These are phyloP conservation scores for Aspergillus leporis DNA, from an alignment of 495 filamentous ascomycete genomes.

Conservation along the genomic window DNA sequence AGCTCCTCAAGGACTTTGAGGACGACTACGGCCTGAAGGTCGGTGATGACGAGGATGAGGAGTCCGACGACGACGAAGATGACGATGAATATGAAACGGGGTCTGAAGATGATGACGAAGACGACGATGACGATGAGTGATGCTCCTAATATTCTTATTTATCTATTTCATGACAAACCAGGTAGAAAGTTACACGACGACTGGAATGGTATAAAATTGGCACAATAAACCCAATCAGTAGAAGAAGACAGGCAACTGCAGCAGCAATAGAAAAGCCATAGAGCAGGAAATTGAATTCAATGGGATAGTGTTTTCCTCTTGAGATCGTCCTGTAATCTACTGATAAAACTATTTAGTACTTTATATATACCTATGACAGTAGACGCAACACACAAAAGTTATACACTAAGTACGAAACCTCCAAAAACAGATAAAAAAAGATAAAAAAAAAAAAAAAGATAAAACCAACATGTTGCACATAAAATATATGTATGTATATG, in stretches of 20 bases:
- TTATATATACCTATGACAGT: too few species aligned
- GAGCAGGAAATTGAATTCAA: background rate
- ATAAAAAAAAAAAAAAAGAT: background rate
- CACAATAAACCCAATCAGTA: background rate
- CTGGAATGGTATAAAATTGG: slow-evolving; percentile 1
- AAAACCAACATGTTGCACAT: background rate
- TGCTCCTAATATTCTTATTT: background rate
- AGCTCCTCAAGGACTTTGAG: slow-evolving; percentile 77
- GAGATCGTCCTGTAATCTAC: background rate
- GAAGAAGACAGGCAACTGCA: background rate
- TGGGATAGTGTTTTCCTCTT: background rate
- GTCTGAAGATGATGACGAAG: slow-evolving; percentile 26
- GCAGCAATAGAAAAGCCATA: slow-evolving; percentile 5
- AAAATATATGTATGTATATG: background rate
- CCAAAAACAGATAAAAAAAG: too few species aligned
- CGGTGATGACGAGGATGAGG: slow-evolving; percentile 66
- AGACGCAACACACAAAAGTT: too few species aligned
- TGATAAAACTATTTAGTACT: too few species aligned
- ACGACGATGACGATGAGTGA: slow-evolving; percentile 26
- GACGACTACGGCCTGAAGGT: slow-evolving; percentile 86
- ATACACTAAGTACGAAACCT: too few species aligned
- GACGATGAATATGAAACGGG: slow-evolving; percentile 42
- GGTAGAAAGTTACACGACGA: background rate
- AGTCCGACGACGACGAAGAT: slow-evolving; percentile 64
- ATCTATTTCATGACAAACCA: background rate